A percentile compares a stretch with the other conserved stretches of the same genome.
phyloP scores from a whole-genome alignment of 805 yeast genomes.

The Nadsonia fulvescens region DNA sequence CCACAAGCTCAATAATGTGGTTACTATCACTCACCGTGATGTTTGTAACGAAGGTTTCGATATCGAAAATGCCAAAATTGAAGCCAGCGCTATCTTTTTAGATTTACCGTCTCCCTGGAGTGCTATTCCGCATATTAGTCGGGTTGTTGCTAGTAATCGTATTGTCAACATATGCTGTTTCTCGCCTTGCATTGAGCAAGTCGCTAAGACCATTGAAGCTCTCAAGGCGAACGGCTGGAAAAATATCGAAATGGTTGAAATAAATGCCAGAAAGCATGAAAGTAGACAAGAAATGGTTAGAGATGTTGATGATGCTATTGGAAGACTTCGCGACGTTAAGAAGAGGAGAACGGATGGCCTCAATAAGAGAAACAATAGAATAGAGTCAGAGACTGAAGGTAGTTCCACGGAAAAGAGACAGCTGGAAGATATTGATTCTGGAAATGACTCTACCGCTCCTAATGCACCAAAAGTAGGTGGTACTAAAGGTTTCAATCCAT shows the following conservation, averaged over 20 bases:
- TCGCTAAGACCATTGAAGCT: slow-evolving; percentile 64
- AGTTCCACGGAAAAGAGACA: slow-evolving; percentile 8
- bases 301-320: slow-evolving; percentile 61
- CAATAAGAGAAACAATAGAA: slow-evolving; percentile 14
- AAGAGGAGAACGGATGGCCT: slow-evolving; percentile 39
- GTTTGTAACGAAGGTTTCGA: slow-evolving; percentile 80
- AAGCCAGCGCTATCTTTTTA: slow-evolving; percentile 62
- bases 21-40: slow-evolving; percentile 73
- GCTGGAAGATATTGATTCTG: background rate
- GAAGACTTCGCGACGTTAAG: slow-evolving; percentile 64
- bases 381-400: slow-evolving; percentile 6
- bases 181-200: slow-evolving; percentile 96
- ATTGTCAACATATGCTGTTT: slow-evolving; percentile 76
- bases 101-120: slow-evolving; percentile 97
- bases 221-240: slow-evolving; percentile 67
- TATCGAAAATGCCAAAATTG: slow-evolving; percentile 21
- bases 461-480: too few species aligned
- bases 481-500: slow-evolving; percentile 56
- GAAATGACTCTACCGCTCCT: slow-evolving; percentile 7
- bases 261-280: slow-evolving; percentile 72
- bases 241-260: slow-evolving; percentile 80
- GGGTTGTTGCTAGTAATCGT: slow-evolving; percentile 35
- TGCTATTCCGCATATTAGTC: slow-evolving; percentile 61
- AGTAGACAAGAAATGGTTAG: slow-evolving; percentile 79
- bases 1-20: slow-evolving; percentile 44